These are phyloP conservation scores for Rhamnella rubrinervis DNA, from an alignment of 331 rosid genomes.

Conservation along the genomic window DNA sequence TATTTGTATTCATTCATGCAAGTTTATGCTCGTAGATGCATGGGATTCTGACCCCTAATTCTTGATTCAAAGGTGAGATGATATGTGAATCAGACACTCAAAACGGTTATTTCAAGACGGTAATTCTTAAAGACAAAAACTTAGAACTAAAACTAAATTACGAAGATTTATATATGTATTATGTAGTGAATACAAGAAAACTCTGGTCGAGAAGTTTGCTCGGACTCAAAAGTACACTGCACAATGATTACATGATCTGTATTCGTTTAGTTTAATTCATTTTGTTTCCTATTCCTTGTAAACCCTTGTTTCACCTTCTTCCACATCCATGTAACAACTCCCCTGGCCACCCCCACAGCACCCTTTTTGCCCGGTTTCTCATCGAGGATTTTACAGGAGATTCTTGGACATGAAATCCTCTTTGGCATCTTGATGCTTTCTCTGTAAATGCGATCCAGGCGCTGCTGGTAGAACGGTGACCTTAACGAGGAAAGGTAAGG, in stretches of 20 bases:
- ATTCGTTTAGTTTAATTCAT: neutral
- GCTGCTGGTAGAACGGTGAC: constrained; percentile 43
- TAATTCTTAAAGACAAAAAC: too few relatives aligned
- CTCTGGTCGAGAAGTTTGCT: neutral
- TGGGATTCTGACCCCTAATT: neutral
- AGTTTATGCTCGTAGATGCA: neutral
- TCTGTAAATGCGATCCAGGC: constrained; percentile 34
- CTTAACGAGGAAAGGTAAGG: constrained; percentile 25
- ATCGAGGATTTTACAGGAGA: neutral
- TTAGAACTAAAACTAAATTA: too few relatives aligned
- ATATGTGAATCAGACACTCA: too few relatives aligned
- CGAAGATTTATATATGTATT: too few relatives aligned
- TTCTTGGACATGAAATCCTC: constrained; percentile 33
- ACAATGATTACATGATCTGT: neutral
- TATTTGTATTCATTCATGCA: neutral
- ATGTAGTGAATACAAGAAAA: too few relatives aligned
- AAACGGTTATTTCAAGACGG: too few relatives aligned
- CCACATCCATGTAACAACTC: constrained; percentile 55
- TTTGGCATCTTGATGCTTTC: constrained; percentile 24
- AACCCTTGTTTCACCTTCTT: constrained; percentile 53
- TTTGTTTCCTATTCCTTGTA: constrained; percentile 29
- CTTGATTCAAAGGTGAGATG: too few relatives aligned
- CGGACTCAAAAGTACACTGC: neutral
- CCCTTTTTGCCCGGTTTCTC: constrained; percentile 18
- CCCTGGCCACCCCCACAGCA: constrained; percentile 18